Percentiles rank a stretch among this genome's conserved stretches.
These are phyloP conservation scores for Oldenlandia corymbosa DNA, from an alignment of 257 asterid species.

Conservation along the genomic window DNA sequence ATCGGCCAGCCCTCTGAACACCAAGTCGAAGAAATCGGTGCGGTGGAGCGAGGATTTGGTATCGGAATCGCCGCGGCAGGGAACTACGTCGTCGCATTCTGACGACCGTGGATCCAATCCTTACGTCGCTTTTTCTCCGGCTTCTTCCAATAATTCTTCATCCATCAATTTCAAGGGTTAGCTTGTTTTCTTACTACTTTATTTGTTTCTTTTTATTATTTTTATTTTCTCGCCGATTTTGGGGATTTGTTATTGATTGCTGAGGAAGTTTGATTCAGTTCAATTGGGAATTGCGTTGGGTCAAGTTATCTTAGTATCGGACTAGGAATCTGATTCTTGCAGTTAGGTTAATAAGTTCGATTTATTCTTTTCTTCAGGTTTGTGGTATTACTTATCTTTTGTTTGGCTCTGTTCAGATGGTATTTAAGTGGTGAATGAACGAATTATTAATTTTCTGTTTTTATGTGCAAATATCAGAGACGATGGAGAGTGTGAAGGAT, in stretches of 20 bases:
- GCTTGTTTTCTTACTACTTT: constrained; percentile 3
- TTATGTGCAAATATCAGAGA: constrained; percentile 31
- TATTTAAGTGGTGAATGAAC: background rate
- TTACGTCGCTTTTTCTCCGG: constrained; percentile 52
- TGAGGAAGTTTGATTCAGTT: background rate
- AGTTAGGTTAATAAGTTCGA: constrained; percentile 12
- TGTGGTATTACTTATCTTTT: background rate
- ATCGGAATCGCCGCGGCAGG: constrained; percentile 51
- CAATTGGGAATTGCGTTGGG: background rate
- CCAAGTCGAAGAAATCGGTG: constrained; percentile 66
- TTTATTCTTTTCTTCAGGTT: background rate
- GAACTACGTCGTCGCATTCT: constrained; percentile 6
- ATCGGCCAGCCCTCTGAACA: constrained; percentile 29
- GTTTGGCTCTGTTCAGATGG: background rate
- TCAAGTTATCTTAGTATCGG: background rate
- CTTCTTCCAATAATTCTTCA: constrained; percentile 35
- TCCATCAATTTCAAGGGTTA: constrained; percentile 73
- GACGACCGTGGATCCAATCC: constrained; percentile 59
- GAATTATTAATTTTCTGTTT: background rate
- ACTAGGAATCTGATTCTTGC: background rate
- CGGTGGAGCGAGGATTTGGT: constrained; percentile 78
- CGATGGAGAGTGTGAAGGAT: constrained; percentile 66
- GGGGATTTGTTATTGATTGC: background rate
- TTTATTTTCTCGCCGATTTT: background rate
- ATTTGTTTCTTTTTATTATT: background rate